Evolutionary conservation across 352 stramenopile genomes (phyloP).

Genomic region (Phytophthora fragariae): DNA sequence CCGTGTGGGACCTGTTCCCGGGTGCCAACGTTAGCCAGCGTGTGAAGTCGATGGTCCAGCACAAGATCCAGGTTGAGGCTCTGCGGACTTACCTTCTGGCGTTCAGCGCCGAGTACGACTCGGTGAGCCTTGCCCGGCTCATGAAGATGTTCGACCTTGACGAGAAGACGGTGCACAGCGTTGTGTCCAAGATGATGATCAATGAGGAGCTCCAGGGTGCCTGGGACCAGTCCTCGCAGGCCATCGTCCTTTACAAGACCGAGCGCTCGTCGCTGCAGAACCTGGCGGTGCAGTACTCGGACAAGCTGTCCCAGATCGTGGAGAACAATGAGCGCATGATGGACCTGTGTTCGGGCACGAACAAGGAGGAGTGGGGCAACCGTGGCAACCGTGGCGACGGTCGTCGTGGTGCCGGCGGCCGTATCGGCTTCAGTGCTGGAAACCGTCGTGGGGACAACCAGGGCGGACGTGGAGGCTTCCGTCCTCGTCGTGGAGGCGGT

Average conservation of each 20-base stretch:
- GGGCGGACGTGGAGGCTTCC: constrained; percentile 54
- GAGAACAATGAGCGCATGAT: constrained; percentile 93
- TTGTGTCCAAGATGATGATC: constrained; percentile 99
- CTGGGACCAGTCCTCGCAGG: constrained; percentile 98
- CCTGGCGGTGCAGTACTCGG: constrained; percentile 96
- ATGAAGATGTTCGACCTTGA: constrained; percentile 98
- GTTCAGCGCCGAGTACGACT: constrained; percentile 97
- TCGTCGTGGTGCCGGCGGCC: constrained; percentile 48
- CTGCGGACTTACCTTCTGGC: constrained; percentile 97
- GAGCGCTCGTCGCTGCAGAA: constrained; percentile 95
- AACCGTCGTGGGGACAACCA: constrained; percentile 59
- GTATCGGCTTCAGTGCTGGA: constrained; percentile 46
- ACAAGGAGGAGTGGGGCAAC: constrained; percentile 76
- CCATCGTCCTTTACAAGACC: constrained; percentile 95
- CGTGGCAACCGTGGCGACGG: constrained; percentile 52
- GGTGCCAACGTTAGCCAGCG: constrained; percentile 80
- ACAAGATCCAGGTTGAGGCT: constrained; percentile 97
- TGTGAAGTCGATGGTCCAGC: constrained; percentile 92
- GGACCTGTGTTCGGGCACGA: constrained; percentile 73
- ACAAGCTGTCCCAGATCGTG: constrained; percentile 92
- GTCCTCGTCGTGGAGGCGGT: constrained; percentile 50
- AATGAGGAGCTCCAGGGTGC: constrained; percentile 97
- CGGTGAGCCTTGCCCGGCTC: constrained; percentile 93
- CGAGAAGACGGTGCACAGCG: constrained; percentile 95
- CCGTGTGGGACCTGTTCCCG: constrained; percentile 97